Percentiles rank a stretch among this genome's conserved stretches.
Evolutionary conservation across 352 stramenopile genomes (phyloP).

Genomic region (Globisporangium nagaii): DNA sequence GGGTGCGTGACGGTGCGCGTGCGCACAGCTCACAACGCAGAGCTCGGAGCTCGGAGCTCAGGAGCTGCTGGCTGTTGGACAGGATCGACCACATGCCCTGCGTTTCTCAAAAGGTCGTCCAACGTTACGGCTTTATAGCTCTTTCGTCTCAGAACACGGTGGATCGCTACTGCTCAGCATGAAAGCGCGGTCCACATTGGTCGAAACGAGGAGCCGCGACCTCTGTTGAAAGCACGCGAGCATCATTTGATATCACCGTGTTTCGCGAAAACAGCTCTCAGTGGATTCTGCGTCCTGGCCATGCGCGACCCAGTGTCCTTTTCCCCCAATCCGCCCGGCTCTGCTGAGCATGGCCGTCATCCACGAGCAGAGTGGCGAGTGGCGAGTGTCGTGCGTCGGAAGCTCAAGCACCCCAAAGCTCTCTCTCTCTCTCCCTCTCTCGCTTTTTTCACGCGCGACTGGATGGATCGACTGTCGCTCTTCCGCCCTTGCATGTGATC

Average conservation of each 20-base stretch:
- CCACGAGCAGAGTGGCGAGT: too few relatives aligned
- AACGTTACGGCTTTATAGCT: neutral
- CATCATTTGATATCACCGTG: constrained; percentile 5
- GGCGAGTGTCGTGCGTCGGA: too few relatives aligned
- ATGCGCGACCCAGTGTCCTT: too few relatives aligned
- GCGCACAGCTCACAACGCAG: too few relatives aligned
- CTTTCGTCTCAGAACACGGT: neutral
- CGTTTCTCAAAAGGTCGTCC: neutral
- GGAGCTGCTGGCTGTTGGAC: neutral
- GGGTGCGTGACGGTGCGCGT: too few relatives aligned
- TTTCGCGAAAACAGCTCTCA: neutral
- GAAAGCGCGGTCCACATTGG: neutral
- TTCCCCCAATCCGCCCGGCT: neutral
- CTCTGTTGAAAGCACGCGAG: neutral
- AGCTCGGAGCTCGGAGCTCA: too few relatives aligned
- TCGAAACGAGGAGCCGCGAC: neutral
- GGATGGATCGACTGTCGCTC: too few relatives aligned
- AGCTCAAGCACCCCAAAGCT: too few relatives aligned
- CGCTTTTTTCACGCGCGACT: too few relatives aligned
- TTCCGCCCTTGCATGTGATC: too few relatives aligned
- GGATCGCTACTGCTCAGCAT: too few relatives aligned
- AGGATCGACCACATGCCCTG: neutral
- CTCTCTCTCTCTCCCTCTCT: too few relatives aligned
- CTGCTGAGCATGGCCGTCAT: neutral
- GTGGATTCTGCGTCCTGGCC: neutral